Base-by-base conservation (phyloP, 352 stramenopile genomes). In the Globisporangium barbulae region DNA sequence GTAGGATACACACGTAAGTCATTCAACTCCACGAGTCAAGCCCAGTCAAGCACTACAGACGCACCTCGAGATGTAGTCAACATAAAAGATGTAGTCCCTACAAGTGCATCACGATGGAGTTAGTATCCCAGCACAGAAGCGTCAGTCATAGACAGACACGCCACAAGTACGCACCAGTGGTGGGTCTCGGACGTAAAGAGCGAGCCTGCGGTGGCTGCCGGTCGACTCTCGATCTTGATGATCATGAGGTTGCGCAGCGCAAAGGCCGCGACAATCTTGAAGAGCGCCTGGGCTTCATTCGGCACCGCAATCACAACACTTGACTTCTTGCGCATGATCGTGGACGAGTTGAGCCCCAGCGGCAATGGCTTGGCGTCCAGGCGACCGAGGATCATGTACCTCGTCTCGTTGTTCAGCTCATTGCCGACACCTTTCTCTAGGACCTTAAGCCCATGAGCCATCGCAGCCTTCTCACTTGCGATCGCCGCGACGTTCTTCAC, bases 41-140 rank as follows among this genome's bases (percentile, higher is more conserved):
- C 17, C 45, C 15, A 64, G 35, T 17, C 25, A 19, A n/a, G 28
- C 41, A 2, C 10, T 52, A 64, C 25, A 67, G 28, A 72, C 74
- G 12, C 70, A 78, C 65, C 75, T 88, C 10, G 81, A 77, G 22
- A 89, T 78, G 64, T 84, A 90, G 67, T 91, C 82, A 28, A 91
- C 78, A 53, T 89, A 91, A 65, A 91, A 91, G 63, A 91, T 89
- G 64, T 91, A 91, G 55, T 91, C 79, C 80, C 78, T 88, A 54
- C 35, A 69, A 65, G n/a, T 56, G 25, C 21, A 62, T 7, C 33
- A 62, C 21, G 33, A 59, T 39, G 31, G 0, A 2, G 8, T 41
- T 25, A 41, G 49, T 7, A 21, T 25, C 9, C 12, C 8, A 13
- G 3, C 30, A 52, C 21, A 41, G 5, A 17, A 17, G 3, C 15